Base-by-base conservation (phyloP, 2,329 filamentous ascomycete species). In the Neospermospora avenae region DNA sequence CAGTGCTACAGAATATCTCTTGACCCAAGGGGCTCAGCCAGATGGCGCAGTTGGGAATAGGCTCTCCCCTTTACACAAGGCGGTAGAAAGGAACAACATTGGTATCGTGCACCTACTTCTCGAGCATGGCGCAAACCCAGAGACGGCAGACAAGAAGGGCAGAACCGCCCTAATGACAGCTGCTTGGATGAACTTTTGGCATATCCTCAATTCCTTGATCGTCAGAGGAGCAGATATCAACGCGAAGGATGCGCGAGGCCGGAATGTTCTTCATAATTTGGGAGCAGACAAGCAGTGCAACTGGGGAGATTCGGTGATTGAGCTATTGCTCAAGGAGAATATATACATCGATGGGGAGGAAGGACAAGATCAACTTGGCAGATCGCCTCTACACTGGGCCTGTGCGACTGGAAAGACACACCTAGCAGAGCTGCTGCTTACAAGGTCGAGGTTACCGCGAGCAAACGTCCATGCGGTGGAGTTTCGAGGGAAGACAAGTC, bases 201-300 rank as follows among this genome's bases (percentile, higher is more conserved):
- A 70, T 55, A 63, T 68, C 14, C 58, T 69, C 14, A 62, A 66
- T 18, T 57, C 58, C 22, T 41, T 71, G 34, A 61, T 70, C 11
- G 55, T 58, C n/a, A 63, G 61, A 25, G 68, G 68, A 1, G 67
- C 67, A 0, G 59, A 70, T 49, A 45, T 67, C 11, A 69, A 69
- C 55, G 65, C 58, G 28, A 66, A 65, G 34, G 68, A 69, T 34
- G 28, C 53, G 3, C 35, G 58, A 48, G 62, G 61, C 13, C 58
- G 67, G 37, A 70, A 68, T 59, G 64, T 69, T 2, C 58, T 70
- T 2, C 67, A 68, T 44, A 69, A 71, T 51, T 54, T 71, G 20
- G 69, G 60, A 6, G 69, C 67, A 1, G 68, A 70, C 57, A 67
- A 66, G 16, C 52, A 61, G 56, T 66, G 58, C 35, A 57, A 65